phyloP scores from a whole-genome alignment of 345 rosid species.

The Hypericum perforatum region DNA sequence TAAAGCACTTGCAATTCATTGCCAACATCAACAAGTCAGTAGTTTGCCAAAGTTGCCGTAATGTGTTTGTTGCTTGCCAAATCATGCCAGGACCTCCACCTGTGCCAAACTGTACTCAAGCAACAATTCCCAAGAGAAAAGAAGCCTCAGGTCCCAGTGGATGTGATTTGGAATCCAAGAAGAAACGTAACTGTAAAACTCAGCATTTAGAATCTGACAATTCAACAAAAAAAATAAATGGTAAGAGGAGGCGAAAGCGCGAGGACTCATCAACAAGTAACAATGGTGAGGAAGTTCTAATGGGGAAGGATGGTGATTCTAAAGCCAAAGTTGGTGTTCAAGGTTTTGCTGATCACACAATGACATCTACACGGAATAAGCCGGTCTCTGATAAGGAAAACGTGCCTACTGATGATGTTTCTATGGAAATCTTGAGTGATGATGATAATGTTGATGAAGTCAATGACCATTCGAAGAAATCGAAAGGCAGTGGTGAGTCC shows the following conservation, averaged over 20 bases:
- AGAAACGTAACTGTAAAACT: slow-evolving; percentile 20
- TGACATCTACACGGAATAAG: slow-evolving; percentile 63
- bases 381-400: slow-evolving; percentile 60
- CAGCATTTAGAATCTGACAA: slow-evolving; percentile 23
- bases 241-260: slow-evolving; percentile 40
- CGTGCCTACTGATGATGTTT: not conserved
- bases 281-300: slow-evolving; percentile 28
- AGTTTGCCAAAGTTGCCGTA: slow-evolving; percentile 44
- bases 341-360: slow-evolving; percentile 22
- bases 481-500: too few species aligned
- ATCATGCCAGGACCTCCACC: slow-evolving; percentile 22
- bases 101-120: slow-evolving; percentile 16
- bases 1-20: slow-evolving; percentile 35
- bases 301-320: slow-evolving; percentile 28
- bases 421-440: slow-evolving; percentile 25
- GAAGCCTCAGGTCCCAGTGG: slow-evolving; percentile 32
- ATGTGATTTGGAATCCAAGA: slow-evolving; percentile 30
- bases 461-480: too few species aligned
- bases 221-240: slow-evolving; percentile 27
- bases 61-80: slow-evolving; percentile 41
- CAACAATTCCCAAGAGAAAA: slow-evolving; percentile 31
- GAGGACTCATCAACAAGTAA: slow-evolving; percentile 38
- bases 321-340: slow-evolving; percentile 20
- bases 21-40: slow-evolving; percentile 25
- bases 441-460: slow-evolving; percentile 28